Percentiles rank a stretch among this genome's conserved stretches.
Conservation (phyloP, 768 basidiomycete species). For the Tylopilus sp. region DNA sequence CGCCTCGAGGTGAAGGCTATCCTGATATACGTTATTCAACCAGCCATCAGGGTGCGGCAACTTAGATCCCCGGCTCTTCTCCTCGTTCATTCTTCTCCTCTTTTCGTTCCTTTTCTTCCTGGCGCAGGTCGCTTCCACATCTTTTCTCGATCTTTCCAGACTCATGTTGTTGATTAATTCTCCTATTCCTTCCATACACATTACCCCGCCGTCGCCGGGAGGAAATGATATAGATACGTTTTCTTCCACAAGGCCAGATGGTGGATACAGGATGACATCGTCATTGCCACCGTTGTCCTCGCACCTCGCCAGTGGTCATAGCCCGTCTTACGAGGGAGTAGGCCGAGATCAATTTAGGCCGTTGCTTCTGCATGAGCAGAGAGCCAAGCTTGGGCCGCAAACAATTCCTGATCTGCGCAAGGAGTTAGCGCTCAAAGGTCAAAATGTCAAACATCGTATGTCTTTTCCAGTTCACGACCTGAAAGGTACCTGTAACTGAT, state of each 20-base stretch:
- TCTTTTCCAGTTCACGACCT: conserved; percentile 11
- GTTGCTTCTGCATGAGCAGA: conserved; percentile 60
- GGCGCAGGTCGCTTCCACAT: conserved; percentile 54
- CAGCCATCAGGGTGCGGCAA: background rate
- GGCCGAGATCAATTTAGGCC: conserved; percentile 61
- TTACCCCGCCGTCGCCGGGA: conserved; percentile 65
- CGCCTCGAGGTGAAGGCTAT: background rate
- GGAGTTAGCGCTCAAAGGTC: conserved; percentile 69
- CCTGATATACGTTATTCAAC: background rate
- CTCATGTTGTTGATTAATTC: conserved; percentile 41
- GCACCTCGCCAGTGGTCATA: conserved; percentile 38
- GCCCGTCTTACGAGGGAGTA: conserved; percentile 48
- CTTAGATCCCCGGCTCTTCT: background rate
- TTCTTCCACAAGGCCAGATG: conserved; percentile 37
- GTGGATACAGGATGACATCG: conserved; percentile 50
- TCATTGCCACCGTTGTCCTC: conserved; percentile 56
- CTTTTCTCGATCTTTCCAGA: conserved; percentile 11
- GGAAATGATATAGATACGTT: conserved; percentile 50
- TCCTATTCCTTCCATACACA: conserved; percentile 62
- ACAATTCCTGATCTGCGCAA: conserved; percentile 60
- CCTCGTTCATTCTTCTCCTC: background rate
- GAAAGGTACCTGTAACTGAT: background rate
- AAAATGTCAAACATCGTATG: conserved; percentile 72
- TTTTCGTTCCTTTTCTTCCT: background rate
- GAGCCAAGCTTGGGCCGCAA: conserved; percentile 42